Evolutionary conservation across 495 filamentous ascomycete genomes (phyloP).

Genomic region (Hypomontagnella submonticulosa): DNA sequence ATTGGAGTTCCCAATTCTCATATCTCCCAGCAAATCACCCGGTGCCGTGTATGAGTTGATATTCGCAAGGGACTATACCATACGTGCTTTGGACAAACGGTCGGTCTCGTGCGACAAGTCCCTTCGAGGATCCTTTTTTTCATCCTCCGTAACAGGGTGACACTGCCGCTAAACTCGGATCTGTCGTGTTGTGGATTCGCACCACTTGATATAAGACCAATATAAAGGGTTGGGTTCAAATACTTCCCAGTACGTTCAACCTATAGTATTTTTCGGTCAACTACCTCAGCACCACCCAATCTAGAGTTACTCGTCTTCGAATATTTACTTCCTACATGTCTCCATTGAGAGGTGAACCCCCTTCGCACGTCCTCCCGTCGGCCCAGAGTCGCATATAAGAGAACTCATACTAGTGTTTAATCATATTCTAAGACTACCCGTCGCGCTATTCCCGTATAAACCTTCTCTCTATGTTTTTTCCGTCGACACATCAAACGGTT

Average conservation of each 20-base stretch:
- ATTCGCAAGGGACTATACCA: neutral
- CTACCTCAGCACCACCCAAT: neutral
- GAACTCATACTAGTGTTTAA: neutral
- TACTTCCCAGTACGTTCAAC: conserved; percentile 5
- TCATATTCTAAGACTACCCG: conserved; percentile 6
- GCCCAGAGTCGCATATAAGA: conserved; percentile 3
- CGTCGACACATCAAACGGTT: neutral
- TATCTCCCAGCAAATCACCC: conserved; percentile 13
- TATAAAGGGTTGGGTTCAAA: conserved; percentile 3
- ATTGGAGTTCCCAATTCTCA: conserved; percentile 3
- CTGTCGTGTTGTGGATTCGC: conserved; percentile 7
- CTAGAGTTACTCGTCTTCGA: neutral
- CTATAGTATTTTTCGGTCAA: too few species aligned
- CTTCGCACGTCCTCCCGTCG: conserved; percentile 11
- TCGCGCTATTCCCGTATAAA: conserved; percentile 1
- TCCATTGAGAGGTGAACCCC: conserved; percentile 3
- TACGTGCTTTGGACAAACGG: conserved; percentile 18
- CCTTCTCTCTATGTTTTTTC: neutral
- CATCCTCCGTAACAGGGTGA: conserved; percentile 19
- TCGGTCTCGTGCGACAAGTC: conserved; percentile 9
- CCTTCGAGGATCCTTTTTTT: conserved; percentile 2
- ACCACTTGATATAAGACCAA: conserved; percentile 4
- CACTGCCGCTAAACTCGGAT: conserved; percentile 16
- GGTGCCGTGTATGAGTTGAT: conserved; percentile 12
- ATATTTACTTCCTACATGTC: conserved; percentile 11